Evolutionary conservation across 139 green algal species (phyloP).

Genomic region (Medakamo hakoo): DNA sequence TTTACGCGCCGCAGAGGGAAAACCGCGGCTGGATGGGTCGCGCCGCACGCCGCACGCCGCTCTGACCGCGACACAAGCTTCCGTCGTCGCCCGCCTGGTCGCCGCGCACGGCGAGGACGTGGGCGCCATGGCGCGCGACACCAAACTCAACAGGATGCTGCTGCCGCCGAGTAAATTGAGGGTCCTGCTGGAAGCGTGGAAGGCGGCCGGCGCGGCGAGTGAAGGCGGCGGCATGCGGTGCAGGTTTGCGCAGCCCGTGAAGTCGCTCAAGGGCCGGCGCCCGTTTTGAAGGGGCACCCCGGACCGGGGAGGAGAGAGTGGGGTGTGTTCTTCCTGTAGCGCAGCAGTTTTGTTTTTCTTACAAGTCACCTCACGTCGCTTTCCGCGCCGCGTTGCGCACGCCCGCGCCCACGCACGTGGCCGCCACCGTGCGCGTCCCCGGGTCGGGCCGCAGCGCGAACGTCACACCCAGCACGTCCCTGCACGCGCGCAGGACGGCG

Average conservation of each 20-base stretch:
- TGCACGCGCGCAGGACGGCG: constrained; percentile 52
- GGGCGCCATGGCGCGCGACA: neutral
- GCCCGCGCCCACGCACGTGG: constrained; percentile 75
- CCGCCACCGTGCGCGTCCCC: constrained; percentile 73
- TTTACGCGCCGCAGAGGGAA: neutral
- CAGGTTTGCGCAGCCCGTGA: neutral
- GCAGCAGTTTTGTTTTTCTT: neutral
- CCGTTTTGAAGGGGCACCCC: too few relatives aligned
- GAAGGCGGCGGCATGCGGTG: too few relatives aligned
- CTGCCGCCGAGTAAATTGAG: neutral
- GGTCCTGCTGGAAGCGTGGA: neutral
- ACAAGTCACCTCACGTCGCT: constrained; percentile 12
- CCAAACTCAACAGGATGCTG: neutral
- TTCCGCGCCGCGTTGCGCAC: constrained; percentile 66
- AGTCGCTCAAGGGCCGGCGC: too few relatives aligned
- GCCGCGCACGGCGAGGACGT: neutral
- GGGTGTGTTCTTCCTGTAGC: neutral
- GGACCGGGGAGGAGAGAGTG: too few relatives aligned
- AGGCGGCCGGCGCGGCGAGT: neutral
- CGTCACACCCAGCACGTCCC: constrained; percentile 77
- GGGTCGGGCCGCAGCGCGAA: constrained; percentile 77
- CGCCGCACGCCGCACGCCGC: too few relatives aligned
- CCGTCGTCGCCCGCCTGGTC: neutral
- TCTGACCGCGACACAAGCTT: neutral
- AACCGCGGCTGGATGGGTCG: neutral